Evolutionary conservation across 208 protist species (phyloP).

Genomic region (Wallacemonas rigidus): DNA sequence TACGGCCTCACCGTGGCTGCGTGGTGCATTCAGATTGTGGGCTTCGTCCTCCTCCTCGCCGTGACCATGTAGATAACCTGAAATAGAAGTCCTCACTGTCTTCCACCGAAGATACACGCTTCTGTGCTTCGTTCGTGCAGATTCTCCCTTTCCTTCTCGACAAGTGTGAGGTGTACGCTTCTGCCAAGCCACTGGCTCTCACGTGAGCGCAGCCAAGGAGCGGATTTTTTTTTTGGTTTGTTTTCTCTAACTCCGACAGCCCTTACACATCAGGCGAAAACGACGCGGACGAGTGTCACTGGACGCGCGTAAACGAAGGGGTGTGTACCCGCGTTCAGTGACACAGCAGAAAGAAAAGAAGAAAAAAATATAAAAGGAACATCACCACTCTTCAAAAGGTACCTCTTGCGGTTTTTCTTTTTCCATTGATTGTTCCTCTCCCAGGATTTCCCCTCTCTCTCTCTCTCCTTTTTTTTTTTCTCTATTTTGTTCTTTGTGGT

Average conservation of each 20-base stretch:
- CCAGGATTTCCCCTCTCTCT: not conserved
- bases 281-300: too few relatives aligned
- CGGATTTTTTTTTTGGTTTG: too few relatives aligned
- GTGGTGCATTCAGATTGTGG: constrained; percentile 46
- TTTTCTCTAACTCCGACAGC: too few relatives aligned
- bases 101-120: not conserved
- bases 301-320: too few relatives aligned
- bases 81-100: not conserved
- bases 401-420: not conserved
- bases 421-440: not conserved
- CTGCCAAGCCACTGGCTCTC: too few relatives aligned
- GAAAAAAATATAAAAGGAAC: not conserved
- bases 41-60: constrained; percentile 31
- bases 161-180: too few relatives aligned
- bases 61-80: constrained; percentile 12
- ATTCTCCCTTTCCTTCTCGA: too few relatives aligned
- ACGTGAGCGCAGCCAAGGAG: too few relatives aligned
- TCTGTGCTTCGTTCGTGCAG: too few relatives aligned
- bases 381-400: not conserved
- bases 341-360: not conserved
- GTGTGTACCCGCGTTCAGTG: too few relatives aligned
- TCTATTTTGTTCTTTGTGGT: constrained; percentile 5
- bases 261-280: too few relatives aligned
- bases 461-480: constrained; percentile 11
- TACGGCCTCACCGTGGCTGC: constrained; percentile 48